Conservation (phyloP, 495 filamentous ascomycete species). For the Tuber magnatum region DNA sequence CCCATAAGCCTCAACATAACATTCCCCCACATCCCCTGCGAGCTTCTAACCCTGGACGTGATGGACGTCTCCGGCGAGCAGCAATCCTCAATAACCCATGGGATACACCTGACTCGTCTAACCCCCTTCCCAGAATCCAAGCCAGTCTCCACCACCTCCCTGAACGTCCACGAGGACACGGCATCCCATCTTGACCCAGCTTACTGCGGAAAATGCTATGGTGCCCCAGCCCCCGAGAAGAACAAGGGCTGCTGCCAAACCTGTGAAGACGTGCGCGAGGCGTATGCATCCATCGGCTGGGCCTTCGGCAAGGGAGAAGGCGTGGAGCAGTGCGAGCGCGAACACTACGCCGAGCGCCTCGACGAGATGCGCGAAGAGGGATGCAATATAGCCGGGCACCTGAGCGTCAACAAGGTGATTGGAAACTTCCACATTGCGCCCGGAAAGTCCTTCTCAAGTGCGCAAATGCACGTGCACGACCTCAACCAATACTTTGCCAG, state of each 20-base stretch:
- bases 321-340: constrained; percentile 90
- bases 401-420: constrained; percentile 95
- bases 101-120: constrained; percentile 80
- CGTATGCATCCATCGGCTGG: constrained; percentile 82
- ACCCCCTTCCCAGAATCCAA: constrained; percentile 62
- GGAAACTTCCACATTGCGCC: constrained; percentile 99
- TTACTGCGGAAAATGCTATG: constrained; percentile 93
- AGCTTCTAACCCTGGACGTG: constrained; percentile 90
- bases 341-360: constrained; percentile 82
- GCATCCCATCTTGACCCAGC: constrained; percentile 79
- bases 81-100: constrained; percentile 86
- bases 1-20: constrained; percentile 98
- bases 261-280: constrained; percentile 90
- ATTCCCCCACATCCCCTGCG: constrained; percentile 88
- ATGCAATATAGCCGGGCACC: constrained; percentile 85
- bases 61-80: constrained; percentile 98
- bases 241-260: constrained; percentile 84
- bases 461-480: constrained; percentile 96
- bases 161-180: constrained; percentile 77
- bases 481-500: constrained; percentile 82
- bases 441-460: constrained; percentile 84
- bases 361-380: constrained; percentile 83
- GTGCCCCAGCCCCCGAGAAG: constrained; percentile 60
- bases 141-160: constrained; percentile 72
- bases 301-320: constrained; percentile 85